A percentile compares a stretch with the other conserved stretches of the same genome.
Conservation (phyloP, 1,284 basidiomycete species). For the Ceratobasidium sp. region DNA sequence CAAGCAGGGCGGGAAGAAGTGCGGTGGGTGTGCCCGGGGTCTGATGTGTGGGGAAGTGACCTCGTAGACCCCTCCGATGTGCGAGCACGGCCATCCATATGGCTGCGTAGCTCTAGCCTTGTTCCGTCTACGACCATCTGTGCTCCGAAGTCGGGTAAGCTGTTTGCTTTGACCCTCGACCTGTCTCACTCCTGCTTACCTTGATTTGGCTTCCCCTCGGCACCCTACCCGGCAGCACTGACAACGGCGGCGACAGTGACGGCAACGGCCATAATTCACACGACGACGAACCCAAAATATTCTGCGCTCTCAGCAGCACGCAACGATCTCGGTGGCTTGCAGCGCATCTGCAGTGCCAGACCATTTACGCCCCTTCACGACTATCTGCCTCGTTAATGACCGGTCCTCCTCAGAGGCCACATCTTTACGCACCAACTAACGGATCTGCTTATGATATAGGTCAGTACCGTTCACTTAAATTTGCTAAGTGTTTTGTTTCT, state of each 20-base stretch:
- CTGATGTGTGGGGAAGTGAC: slow-evolving; percentile 9
- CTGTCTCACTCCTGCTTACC: not conserved
- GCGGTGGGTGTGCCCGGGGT: not conserved
- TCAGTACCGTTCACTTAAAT: slow-evolving; percentile 5
- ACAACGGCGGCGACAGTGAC: slow-evolving; percentile 22
- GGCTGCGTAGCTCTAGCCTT: slow-evolving; percentile 16
- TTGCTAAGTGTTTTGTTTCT: not conserved
- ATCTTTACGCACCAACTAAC: not conserved
- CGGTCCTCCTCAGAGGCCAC: slow-evolving; percentile 2
- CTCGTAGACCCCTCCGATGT: slow-evolving; percentile 9
- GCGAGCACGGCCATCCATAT: slow-evolving; percentile 32
- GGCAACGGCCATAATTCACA: slow-evolving; percentile 16
- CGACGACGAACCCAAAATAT: not conserved
- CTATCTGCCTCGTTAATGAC: slow-evolving; percentile 40
- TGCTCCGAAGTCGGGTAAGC: slow-evolving; percentile 29
- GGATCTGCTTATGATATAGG: slow-evolving; percentile 15
- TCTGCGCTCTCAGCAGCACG: not conserved
- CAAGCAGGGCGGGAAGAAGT: not conserved
- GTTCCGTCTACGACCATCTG: slow-evolving; percentile 26
- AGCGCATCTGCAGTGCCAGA: slow-evolving; percentile 16
- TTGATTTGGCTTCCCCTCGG: not conserved
- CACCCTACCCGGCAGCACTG: slow-evolving; percentile 15
- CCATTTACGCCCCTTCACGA: slow-evolving; percentile 39
- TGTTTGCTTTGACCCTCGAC: not conserved
- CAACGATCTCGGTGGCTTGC: slow-evolving; percentile 27